Evolutionary conservation across 1,139 yeast genomes (phyloP), one percentile per base, ranked within the genome.

Genomic region (Geotrichum aggregatum): DNA sequence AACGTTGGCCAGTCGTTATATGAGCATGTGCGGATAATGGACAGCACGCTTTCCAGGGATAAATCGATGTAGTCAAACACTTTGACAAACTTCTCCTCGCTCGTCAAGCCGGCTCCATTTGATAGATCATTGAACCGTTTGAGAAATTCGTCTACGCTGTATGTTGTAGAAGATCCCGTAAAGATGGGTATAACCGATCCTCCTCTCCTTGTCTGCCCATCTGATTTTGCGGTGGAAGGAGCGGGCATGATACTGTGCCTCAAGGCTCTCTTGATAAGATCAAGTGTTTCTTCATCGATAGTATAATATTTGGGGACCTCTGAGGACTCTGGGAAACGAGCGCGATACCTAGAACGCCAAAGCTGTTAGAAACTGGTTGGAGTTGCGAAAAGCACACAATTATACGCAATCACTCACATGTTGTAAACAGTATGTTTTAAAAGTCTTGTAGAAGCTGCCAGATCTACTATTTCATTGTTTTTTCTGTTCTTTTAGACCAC

Each of bases 1-100:
- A 51, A 51, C 7, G 45, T 42, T 3, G 36, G 18, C 50, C 54
- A 51, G 31, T 46, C 46, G 14, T 38, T 31, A 18, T 34, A 47
- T 4, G 48, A 47, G 41, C 50, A 51, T 1, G 50, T 51, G n/a
- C 46, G 47, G 11, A 47, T 46, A 7, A 51, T 51, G 2, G 50
- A 47, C 13, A 51, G 16, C 5, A 51, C 50, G 38, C 22, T 16
- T 16, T 51, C 36, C 6, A 51, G 34, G 5, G 44, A 22, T 10
- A 14, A n/a, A 22, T 51, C 50, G 19, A 47, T 44, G 21, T 42
- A 51, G 30, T 47, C 39, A 36, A 38, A 43, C 8, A 51, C 40
- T 16, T 26, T 30, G 16, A 18, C 26, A 43, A 47, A 43, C 21
- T 51, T 51, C 14, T 51, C 54, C 4, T 36, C 19, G 6, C 40